Conservation (phyloP, 805 yeast genomes). For the Ogataea ramenticola region DNA sequence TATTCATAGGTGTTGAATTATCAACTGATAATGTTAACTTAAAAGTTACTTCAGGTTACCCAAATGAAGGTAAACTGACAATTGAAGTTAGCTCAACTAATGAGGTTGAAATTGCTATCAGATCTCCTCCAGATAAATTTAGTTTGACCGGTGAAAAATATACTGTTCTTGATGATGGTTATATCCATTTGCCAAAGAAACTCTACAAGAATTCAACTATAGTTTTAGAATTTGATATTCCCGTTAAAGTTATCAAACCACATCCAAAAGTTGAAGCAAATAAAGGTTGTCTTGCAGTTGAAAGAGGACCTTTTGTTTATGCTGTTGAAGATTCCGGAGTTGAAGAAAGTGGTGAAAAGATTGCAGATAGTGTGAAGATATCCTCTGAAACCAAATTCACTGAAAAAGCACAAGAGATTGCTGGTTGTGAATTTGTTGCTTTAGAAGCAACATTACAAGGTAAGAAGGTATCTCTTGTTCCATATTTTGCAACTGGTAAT, state of each 20-base stretch:
- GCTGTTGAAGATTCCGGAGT: constrained; percentile 13
- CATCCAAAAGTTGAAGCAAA: constrained; percentile 14
- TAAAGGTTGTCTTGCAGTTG: constrained; percentile 13
- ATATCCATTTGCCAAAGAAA: constrained; percentile 6
- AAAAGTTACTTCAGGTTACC: constrained; percentile 9
- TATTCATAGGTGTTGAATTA: constrained; percentile 11
- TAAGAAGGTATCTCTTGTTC: constrained; percentile 8
- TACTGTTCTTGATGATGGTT: constrained; percentile 6
- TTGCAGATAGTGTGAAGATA: constrained; percentile 6
- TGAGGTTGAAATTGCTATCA: constrained; percentile 9
- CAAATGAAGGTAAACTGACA: constrained; percentile 8
- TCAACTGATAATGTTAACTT: constrained; percentile 2
- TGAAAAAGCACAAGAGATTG: not conserved
- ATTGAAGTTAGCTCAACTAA: constrained; percentile 3
- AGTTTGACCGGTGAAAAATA: constrained; percentile 1
- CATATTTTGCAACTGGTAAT: constrained; percentile 16
- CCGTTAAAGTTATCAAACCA: constrained; percentile 8
- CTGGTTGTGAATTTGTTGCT: constrained; percentile 6
- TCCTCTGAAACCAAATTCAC: constrained; percentile 4
- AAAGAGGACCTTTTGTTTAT: constrained; percentile 17
- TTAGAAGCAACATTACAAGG: constrained; percentile 7
- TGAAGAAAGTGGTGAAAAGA: not conserved
- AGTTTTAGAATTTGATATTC: constrained; percentile 7
- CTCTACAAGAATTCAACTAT: constrained; percentile 4
- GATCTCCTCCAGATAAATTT: constrained; percentile 8